Conservation (phyloP, 129 eudicot species). For the Deinandra increscens region DNA sequence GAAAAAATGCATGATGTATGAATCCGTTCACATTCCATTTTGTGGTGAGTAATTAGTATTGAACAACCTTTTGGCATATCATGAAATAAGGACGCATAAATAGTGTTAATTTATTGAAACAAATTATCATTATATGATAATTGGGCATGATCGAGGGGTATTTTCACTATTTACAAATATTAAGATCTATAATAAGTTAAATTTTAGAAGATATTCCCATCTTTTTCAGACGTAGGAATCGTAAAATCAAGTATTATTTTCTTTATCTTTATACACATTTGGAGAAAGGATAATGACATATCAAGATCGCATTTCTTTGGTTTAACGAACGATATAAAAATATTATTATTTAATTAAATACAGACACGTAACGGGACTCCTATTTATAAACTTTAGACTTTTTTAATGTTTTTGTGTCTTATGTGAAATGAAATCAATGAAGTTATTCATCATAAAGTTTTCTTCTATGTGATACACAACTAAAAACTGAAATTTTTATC, state of each 20-base stretch:
- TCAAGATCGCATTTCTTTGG: neutral
- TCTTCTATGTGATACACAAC: no score
- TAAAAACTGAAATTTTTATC: no score
- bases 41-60: conserved; percentile 37
- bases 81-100: conserved; percentile 17
- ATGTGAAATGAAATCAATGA: no score
- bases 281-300: neutral
- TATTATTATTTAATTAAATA: no score
- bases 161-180: conserved; percentile 1
- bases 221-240: neutral
- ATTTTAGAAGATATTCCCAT: conserved; percentile 3
- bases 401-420: no score
- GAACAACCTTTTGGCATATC: conserved; percentile 16
- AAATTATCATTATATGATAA: neutral
- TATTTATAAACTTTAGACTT: no score
- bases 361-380: no score
- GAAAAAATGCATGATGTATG: conserved; percentile 3
- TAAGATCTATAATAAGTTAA: neutral
- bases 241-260: conserved; percentile 18
- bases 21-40: conserved; percentile 7
- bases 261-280: conserved; percentile 11
- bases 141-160: neutral
- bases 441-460: no score
- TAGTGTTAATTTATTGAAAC: conserved; percentile 16
- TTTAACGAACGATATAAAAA: no score